phyloP scores from a whole-genome alignment of 1,284 basidiomycete genomes.

The Gymnopus androsaceus region DNA sequence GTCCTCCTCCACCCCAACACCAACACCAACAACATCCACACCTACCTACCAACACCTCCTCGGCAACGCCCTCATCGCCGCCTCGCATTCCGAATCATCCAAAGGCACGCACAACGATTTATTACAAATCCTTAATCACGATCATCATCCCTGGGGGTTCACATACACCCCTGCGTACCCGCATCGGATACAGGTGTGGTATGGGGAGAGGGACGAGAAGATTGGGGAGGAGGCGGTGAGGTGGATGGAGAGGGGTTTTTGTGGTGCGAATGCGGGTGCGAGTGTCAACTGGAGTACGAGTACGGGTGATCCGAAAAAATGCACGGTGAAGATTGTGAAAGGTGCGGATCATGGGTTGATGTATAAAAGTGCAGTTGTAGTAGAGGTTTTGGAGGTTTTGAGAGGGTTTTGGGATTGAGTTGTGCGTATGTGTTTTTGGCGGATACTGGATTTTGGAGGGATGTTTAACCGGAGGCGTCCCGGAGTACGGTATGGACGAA shows the following conservation, averaged over 20 bases:
- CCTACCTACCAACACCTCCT: conserved; percentile 76
- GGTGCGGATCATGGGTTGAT: conserved; percentile 92
- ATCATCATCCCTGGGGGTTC: conserved; percentile 83
- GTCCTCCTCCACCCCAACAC: no score
- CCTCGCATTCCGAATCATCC: conserved; percentile 92
- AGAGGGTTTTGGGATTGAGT: conserved; percentile 56
- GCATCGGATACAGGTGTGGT: conserved; percentile 87
- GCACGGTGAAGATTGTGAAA: conserved; percentile 79
- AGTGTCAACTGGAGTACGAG: no score
- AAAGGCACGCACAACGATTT: conserved; percentile 91
- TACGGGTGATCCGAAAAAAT: conserved; percentile 77
- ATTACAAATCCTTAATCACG: conserved; percentile 86
- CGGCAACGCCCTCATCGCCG: conserved; percentile 86
- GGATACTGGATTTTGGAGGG: no score
- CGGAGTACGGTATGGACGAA: no score
- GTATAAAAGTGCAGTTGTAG: conserved; percentile 86
- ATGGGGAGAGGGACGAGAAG: conserved; percentile 90
- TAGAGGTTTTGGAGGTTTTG: conserved; percentile 81
- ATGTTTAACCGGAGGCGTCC: no score
- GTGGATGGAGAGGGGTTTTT: conserved; percentile 91
- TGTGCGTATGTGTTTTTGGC: background rate
- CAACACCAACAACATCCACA: no score
- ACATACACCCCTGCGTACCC: conserved; percentile 78
- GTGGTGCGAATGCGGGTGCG: no score
- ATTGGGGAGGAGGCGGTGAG: conserved; percentile 86